Conservation (phyloP, 2,329 filamentous ascomycete genomes). For the Mollisiaceae sp. region DNA sequence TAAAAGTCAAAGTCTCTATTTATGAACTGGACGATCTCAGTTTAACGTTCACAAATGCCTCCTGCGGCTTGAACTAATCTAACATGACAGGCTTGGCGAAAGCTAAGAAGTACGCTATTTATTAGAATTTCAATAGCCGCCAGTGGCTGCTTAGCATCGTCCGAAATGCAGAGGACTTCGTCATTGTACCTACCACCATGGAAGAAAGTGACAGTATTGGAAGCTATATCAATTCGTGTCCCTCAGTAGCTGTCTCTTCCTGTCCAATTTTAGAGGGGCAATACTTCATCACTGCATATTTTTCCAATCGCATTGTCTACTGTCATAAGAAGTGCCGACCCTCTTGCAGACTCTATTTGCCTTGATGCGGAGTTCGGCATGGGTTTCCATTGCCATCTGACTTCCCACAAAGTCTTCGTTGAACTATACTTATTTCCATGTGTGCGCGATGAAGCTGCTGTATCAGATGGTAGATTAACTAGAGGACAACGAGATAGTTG, state of each 20-base stretch:
- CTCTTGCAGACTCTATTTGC: neutral
- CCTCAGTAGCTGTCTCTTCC: constrained; percentile 29
- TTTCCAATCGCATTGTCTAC: neutral
- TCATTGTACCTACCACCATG: constrained; percentile 32
- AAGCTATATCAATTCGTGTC: constrained; percentile 37
- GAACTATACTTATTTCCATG: too few relatives aligned
- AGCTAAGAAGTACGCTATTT: constrained; percentile 12
- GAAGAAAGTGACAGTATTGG: constrained; percentile 37
- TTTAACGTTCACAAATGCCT: neutral
- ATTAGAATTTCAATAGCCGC: constrained; percentile 35
- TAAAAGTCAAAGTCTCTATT: constrained; percentile 36
- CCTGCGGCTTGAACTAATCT: neutral
- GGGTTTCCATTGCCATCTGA: neutral
- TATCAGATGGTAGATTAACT: neutral
- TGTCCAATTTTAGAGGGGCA: constrained; percentile 22
- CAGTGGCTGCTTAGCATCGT: constrained; percentile 31
- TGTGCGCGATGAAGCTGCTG: too few relatives aligned
- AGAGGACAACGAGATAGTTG: neutral
- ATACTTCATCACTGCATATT: neutral
- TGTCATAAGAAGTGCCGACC: neutral
- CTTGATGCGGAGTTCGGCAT: neutral
- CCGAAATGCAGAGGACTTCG: constrained; percentile 32
- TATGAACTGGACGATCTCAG: constrained; percentile 27
- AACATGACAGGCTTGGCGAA: constrained; percentile 16
- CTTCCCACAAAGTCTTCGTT: neutral